Conservation (phyloP, 345 rosid genomes). For the Erucastrum elatum region DNA sequence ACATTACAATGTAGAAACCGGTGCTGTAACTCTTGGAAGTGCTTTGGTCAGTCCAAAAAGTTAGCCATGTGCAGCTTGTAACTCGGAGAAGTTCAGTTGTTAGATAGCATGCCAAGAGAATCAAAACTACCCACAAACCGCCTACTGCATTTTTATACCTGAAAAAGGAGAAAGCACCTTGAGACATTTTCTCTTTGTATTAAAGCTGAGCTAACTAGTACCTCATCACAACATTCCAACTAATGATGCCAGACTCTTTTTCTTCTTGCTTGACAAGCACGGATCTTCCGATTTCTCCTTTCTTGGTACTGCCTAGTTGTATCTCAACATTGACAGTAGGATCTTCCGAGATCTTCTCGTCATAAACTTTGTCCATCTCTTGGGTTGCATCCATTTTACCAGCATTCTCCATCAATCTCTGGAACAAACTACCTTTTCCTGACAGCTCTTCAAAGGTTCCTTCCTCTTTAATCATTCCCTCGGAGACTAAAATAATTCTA, state of each 20-base stretch:
- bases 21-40: slow-evolving; percentile 55
- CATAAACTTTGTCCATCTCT: slow-evolving; percentile 40
- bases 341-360: slow-evolving; percentile 41
- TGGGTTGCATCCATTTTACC: slow-evolving; percentile 82
- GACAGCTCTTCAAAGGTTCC: slow-evolving; percentile 92
- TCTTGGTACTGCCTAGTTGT: slow-evolving; percentile 35
- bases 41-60: slow-evolving; percentile 84
- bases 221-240: slow-evolving; percentile 84
- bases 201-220: slow-evolving; percentile 28
- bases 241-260: slow-evolving; percentile 86
- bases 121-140: slow-evolving; percentile 77
- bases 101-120: slow-evolving; percentile 71
- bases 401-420: slow-evolving; percentile 92
- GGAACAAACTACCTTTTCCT: slow-evolving; percentile 62
- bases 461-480: slow-evolving; percentile 81
- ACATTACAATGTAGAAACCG: slow-evolving; percentile 58
- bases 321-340: slow-evolving; percentile 39
- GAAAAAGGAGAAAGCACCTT: slow-evolving; percentile 12
- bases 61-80: slow-evolving; percentile 88
- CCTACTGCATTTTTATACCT: slow-evolving; percentile 93
- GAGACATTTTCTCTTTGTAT: neutral
- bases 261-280: slow-evolving; percentile 91
- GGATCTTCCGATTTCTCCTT: slow-evolving; percentile 57
- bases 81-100: slow-evolving; percentile 76
- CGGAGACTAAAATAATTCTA: slow-evolving; percentile 65